Conservation (phyloP, 345 rosid species). For the Hibiscus trionum region DNA sequence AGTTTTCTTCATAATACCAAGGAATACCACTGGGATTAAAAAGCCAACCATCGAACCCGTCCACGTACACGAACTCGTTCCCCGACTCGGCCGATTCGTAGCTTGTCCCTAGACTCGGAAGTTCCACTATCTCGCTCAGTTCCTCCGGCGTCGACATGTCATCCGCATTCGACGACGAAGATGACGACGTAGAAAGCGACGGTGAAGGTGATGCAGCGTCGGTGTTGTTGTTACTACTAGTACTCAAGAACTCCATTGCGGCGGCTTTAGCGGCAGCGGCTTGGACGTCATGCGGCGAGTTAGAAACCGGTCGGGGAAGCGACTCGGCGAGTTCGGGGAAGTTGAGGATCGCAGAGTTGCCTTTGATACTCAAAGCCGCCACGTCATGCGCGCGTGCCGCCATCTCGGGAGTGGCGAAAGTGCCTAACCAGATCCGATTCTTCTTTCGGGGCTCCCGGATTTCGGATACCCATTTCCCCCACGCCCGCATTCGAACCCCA, state of each 20-base stretch:
- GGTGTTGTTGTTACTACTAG: not conserved
- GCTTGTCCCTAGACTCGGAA: conserved; percentile 60
- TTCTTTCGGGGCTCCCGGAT: conserved; percentile 63
- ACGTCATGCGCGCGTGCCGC: conserved; percentile 68
- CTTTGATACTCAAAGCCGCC: conserved; percentile 47
- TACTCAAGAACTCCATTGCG: conserved; percentile 19
- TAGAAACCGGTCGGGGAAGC: conserved; percentile 42
- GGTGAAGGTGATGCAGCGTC: not conserved
- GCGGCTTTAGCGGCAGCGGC: conserved; percentile 58
- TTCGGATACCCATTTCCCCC: conserved; percentile 71
- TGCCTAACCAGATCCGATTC: conserved; percentile 61
- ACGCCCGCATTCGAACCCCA: conserved; percentile 53
- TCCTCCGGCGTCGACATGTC: conserved; percentile 57
- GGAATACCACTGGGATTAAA: conserved; percentile 26
- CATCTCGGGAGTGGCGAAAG: conserved; percentile 55
- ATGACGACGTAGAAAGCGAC: conserved; percentile 14
- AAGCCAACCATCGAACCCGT: conserved; percentile 37
- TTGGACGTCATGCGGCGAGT: conserved; percentile 39
- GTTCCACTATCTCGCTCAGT: conserved; percentile 74
- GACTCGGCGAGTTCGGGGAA: conserved; percentile 42
- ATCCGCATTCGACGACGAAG: conserved; percentile 21
- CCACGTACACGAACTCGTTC: conserved; percentile 54
- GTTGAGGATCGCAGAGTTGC: conserved; percentile 41
- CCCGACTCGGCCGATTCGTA: conserved; percentile 34
- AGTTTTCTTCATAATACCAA: conserved; percentile 32